A percentile compares a stretch with the other conserved stretches of the same genome.
Conservation (phyloP, 768 basidiomycete species). For the Serendipita vermifera region DNA sequence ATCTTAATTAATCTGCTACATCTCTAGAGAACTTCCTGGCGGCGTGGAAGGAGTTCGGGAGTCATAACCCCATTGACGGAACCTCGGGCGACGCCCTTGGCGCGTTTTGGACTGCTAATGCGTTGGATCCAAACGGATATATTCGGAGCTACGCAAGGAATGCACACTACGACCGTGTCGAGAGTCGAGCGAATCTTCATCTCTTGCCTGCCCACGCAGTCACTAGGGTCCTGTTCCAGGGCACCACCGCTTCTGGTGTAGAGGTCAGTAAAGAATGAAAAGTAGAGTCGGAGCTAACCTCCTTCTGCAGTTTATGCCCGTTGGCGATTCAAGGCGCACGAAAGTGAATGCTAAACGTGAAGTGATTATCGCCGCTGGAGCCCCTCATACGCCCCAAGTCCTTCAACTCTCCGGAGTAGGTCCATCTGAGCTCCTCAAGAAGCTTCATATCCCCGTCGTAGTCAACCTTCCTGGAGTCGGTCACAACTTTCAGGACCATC, state of each 20-base stretch:
- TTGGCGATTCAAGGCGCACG: too few species aligned
- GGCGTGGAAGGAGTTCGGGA: background rate
- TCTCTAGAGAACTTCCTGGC: background rate
- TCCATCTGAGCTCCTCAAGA: background rate
- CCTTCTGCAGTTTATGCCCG: background rate
- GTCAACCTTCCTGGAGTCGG: conserved; percentile 9
- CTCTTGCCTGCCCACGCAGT: background rate
- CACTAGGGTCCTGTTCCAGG: background rate
- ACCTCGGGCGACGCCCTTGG: conserved; percentile 3
- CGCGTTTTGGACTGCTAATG: conserved; percentile 5
- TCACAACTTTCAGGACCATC: conserved; percentile 9
- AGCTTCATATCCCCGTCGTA: background rate
- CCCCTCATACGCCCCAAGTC: conserved; percentile 9
- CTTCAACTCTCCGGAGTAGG: conserved; percentile 9
- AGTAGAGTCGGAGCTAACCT: background rate
- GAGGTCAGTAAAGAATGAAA: background rate
- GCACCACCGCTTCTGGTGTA: background rate
- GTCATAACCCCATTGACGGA: background rate
- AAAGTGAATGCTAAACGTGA: conserved; percentile 36
- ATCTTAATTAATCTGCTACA: background rate
- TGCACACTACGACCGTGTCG: background rate
- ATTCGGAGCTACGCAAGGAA: conserved; percentile 5
- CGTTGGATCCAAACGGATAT: background rate
- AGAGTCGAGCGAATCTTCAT: background rate
- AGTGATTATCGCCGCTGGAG: conserved; percentile 38